phyloP scores from a whole-genome alignment of 2,329 filamentous ascomycete genomes.

The Colletotrichum nymphaeae region DNA sequence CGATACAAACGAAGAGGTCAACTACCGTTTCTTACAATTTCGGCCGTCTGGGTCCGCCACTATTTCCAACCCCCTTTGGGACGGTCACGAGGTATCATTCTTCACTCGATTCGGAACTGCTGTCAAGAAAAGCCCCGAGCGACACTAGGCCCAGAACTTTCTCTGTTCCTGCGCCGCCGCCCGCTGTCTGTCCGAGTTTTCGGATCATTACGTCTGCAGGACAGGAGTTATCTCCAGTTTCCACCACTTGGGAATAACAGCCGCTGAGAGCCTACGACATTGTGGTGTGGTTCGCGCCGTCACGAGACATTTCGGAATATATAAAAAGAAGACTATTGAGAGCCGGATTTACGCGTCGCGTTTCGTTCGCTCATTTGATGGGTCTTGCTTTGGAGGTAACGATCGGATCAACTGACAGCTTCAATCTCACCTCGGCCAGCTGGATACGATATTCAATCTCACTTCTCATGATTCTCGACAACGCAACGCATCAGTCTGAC shows the following conservation, averaged over 20 bases:
- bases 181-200: background rate
- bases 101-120: slow-evolving; percentile 17
- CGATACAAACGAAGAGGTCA: background rate
- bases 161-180: slow-evolving; percentile 11
- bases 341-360: background rate
- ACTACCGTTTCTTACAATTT: background rate
- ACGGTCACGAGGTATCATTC: slow-evolving; percentile 33
- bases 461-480: background rate
- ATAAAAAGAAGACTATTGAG: background rate
- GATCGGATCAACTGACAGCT: background rate
- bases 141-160: background rate
- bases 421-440: background rate
- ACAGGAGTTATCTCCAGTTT: slow-evolving; percentile 4
- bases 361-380: background rate
- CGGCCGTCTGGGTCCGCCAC: slow-evolving; percentile 16
- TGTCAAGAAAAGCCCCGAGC: slow-evolving; percentile 5
- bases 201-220: background rate
- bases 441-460: background rate
- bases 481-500: background rate
- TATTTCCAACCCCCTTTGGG: slow-evolving; percentile 10
- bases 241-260: slow-evolving; percentile 3
- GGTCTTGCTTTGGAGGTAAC: background rate
- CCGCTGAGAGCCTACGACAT: background rate
- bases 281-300: slow-evolving; percentile 9
- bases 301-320: slow-evolving; percentile 13